Evolutionary conservation across 2,329 filamentous ascomycete genomes (phyloP), one percentile per base, ranked within the genome.

Genomic region (Blumeriella jaapii): DNA sequence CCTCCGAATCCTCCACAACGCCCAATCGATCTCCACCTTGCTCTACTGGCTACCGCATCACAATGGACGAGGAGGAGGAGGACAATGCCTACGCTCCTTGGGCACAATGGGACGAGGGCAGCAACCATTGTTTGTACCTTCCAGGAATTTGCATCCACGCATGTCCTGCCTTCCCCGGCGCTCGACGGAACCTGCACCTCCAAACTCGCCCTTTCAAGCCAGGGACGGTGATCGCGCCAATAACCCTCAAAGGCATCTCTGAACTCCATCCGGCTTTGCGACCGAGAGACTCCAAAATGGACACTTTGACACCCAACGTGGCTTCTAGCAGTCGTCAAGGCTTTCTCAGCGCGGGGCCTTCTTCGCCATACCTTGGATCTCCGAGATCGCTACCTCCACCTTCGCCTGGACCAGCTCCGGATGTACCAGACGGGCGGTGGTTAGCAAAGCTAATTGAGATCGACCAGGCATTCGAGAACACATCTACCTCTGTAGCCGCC

Each of bases 401-500:
- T 36, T 14, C 29, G 28, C 27, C 34, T 37, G 22, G 24, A 22
- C 16, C 30, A 33, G 12, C 27, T 29, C 20, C 35, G 39, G 13
- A 28, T 13, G 28, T 36, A 5, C 41, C 41, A 40, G 26, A 29
- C 14, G 35, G 44, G 24, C 28, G 39, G 46, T 41, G 41, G 30
- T 20, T 34, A 31, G 40, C 55, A 46, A 40, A 34, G 41, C 53
- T 67, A 59, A 65, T 56, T 39, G 30, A 40, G 25, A 8, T n/a
- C 22, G 24, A 54, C 10, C 61, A 96, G 91, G 91, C 91, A 45
- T 98, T 98, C 61, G 91, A 98, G 67, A 96, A 96, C 75, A 93
- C 91, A 52, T 95, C 89, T 38, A 98, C 91, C 57, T 95, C 85
- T 55, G 89, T 98, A 49, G 91, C 91, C 44, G 91, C 91, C 38